These are phyloP conservation scores for Epipyxis sp. DNA, from an alignment of 108 stramenopile genomes.

Conservation along the genomic window DNA sequence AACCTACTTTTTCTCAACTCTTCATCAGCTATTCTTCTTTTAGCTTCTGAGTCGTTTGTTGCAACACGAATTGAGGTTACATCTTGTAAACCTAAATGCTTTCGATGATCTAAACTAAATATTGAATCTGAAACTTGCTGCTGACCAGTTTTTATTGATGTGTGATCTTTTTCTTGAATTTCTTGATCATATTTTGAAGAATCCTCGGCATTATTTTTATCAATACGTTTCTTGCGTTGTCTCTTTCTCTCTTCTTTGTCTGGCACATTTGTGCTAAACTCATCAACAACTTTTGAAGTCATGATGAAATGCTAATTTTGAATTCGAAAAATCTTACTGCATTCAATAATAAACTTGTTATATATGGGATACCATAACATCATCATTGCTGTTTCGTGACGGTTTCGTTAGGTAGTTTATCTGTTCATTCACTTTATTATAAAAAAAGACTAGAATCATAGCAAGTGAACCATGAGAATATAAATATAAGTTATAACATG, in stretches of 20 bases:
- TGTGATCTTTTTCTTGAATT: neutral
- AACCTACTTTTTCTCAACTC: conserved; percentile 58
- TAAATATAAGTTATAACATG: no score
- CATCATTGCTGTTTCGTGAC: no score
- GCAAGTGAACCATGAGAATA: no score
- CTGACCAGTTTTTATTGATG: neutral
- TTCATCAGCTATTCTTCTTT: conserved; percentile 60
- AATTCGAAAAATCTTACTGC: no score
- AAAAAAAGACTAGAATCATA: no score
- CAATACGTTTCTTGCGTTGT: conserved; percentile 46
- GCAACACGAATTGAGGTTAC: conserved; percentile 58
- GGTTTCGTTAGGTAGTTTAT: no score
- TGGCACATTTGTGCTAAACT: no score
- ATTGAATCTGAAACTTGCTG: conserved; percentile 55
- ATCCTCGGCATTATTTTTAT: conserved; percentile 28
- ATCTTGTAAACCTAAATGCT: conserved; percentile 47
- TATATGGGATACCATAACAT: no score
- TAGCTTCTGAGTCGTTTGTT: conserved; percentile 53
- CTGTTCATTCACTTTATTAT: no score
- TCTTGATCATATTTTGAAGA: neutral
- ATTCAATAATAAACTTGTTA: no score
- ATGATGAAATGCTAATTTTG: no score
- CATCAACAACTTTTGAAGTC: no score
- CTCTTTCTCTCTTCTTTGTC: conserved; percentile 61
- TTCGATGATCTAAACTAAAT: conserved; percentile 55